Evolutionary conservation across 768 basidiomycete genomes (phyloP), one percentile per base, ranked within the genome.

Genomic region (Leccinum fibrillosum): DNA sequence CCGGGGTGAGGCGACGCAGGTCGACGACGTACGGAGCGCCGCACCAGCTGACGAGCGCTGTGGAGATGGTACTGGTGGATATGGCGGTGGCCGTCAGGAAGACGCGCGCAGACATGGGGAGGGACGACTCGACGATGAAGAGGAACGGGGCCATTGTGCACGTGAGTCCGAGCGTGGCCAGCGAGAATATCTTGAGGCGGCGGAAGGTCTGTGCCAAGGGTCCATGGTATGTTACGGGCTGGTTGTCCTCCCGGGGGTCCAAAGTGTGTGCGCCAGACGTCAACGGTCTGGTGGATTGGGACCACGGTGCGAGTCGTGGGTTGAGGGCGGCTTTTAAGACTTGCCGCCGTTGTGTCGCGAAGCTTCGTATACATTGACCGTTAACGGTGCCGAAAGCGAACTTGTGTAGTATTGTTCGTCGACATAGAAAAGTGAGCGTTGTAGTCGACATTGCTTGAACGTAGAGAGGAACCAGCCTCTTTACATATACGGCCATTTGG

Each of bases 131-230:
- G 63, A 94, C 78, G 53, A 90, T 68, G 72, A 94, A 89, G 60
- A 94, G 83, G 74, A 94, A 85, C 1, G 93, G 93, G 2, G 89
- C 78, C 64, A 94, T 76, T 4, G 82, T 78, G 57, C 78, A 73
- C 10, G 90, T 86, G 51, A 92, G 79, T 2, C 79, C 79, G 49
- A 94, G 80, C 1, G 92, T 92, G 23, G 86, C 83, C 1, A 95
- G 75, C 12, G 92, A 94, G 76, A 94, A 92, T 9, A 91, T 72
- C 70, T 94, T 94, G 56, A 94, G 80, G 23, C 83, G 82, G 55
- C 84, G 82, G 76, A 91, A 93, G 2, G 92, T 89, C 47, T 77
- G 70, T 1, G 42, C 42, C 39, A 93, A 76, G 2, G 92, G 92
- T 1, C 90, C 92, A 61, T 78, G 72, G 67, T 94, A 94, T n/a